A percentile compares a stretch with the other conserved stretches of the same genome.
Conservation (phyloP, 495 filamentous ascomycete species). For the Annulohypoxylon maeteangense region DNA sequence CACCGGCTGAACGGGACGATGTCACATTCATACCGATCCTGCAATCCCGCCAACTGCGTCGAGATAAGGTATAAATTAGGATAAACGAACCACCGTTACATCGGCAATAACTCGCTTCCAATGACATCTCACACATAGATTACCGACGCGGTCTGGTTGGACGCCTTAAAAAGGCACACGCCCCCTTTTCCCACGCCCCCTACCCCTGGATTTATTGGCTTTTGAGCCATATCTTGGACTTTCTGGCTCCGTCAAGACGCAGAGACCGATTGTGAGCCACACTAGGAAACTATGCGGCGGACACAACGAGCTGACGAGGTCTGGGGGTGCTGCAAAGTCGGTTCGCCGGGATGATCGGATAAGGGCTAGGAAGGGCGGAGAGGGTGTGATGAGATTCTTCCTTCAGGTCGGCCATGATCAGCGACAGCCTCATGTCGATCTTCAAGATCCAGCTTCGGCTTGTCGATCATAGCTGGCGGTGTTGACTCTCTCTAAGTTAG, state of each 20-base stretch:
- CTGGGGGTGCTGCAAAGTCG: background rate
- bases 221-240: conserved; percentile 5
- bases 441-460: conserved; percentile 1
- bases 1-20: conserved; percentile 39
- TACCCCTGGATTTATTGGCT: conserved; percentile 14
- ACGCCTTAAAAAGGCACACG: conserved; percentile 30
- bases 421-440: conserved; percentile 25
- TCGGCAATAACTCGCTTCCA: conserved; percentile 40
- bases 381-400: conserved; percentile 14
- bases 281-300: background rate
- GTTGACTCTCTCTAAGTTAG: conserved; percentile 1
- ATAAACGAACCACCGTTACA: conserved; percentile 33
- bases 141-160: conserved; percentile 28
- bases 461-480: background rate
- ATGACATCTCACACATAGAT: conserved; percentile 25
- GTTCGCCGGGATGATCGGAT: conserved; percentile 3
- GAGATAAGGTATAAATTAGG: conserved; percentile 32
- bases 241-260: conserved; percentile 1
- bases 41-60: conserved; percentile 37
- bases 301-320: conserved; percentile 2
- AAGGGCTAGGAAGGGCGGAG: background rate
- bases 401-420: conserved; percentile 25
- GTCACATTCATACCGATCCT: conserved; percentile 43
- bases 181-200: conserved; percentile 7
- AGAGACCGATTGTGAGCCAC: conserved; percentile 6